Evolutionary conservation across 495 filamentous ascomycete species (phyloP), one percentile per base, ranked within the genome.

Genomic region (Xylaria curta): DNA sequence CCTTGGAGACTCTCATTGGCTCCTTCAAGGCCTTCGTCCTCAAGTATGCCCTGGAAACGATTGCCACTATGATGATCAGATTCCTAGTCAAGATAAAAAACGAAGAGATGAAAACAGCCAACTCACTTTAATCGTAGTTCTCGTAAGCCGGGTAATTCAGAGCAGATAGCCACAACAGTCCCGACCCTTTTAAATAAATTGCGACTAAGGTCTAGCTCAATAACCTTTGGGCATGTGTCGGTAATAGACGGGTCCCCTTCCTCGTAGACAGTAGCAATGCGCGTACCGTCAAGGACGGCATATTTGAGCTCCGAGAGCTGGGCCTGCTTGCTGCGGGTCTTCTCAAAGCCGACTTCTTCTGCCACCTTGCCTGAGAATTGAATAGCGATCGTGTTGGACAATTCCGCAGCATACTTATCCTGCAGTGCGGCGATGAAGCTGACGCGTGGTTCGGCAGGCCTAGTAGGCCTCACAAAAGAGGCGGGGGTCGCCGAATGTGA

Each of bases 281-380:
- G 82, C 70, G 92, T 76, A 2, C 91, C 90, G 82, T 98, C 94
- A 5, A 99, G 85, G 19, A 98, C 82, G 51, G 97, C 91, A 71
- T 94, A 89, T 68, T 86, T 89, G 70, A 98, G 85, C 76, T 95
- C 92, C 59, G 90, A 82, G 28, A 98, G 84, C 78, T 92, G 87
- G 2, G 93, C 91, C 66, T 94, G 89, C 81, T 95, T 88, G 71
- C 87, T 87, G 33, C 92, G 86, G 73, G 97, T 94, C 84, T 97
- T 97, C 66, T 97, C 95, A 78, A 98, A 98, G 54, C 96, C 96
- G 28, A 99, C 89, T 83, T 98, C 97, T 82, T 99, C 93, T 26
- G 92, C 94, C 31, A 96, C 87, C 79, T 99, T 99, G 24, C 79
- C 90, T 60, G 91, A 94, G 74, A 98, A 91, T 38, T 86, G 76